These are phyloP conservation scores for Mucuna pruriens DNA, from an alignment of 306 rosid genomes.

Conservation along the genomic window DNA sequence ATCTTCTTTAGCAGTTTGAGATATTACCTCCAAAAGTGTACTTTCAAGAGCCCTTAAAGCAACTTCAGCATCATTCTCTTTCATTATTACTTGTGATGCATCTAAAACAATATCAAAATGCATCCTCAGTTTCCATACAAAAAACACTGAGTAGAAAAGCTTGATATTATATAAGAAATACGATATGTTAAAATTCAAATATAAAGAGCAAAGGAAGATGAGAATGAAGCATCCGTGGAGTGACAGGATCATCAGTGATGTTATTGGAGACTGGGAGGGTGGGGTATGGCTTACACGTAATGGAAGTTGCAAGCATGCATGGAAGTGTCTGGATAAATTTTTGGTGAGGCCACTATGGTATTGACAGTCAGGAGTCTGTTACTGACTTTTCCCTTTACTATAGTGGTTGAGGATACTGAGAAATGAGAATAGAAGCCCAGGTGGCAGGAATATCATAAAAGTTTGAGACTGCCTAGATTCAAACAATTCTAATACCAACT, in stretches of 20 bases:
- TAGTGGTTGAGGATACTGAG: neutral
- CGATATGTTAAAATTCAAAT: neutral
- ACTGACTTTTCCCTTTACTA: neutral
- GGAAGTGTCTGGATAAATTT: neutral
- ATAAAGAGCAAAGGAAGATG: neutral
- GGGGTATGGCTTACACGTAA: neutral
- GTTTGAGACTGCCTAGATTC: neutral
- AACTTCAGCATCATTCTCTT: slow-evolving; percentile 49
- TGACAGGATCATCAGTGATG: neutral
- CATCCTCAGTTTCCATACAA: slow-evolving; percentile 34
- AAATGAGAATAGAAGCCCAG: neutral
- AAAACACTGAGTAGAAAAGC: neutral
- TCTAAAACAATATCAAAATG: slow-evolving; percentile 47
- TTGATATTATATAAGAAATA: neutral
- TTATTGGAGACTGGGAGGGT: neutral
- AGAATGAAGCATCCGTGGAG: neutral
- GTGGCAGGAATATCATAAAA: neutral
- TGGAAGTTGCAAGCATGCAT: neutral
- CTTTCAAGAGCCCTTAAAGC: slow-evolving; percentile 51
- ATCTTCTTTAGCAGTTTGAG: slow-evolving; percentile 58
- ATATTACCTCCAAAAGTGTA: slow-evolving; percentile 46
- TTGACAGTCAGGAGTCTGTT: neutral
- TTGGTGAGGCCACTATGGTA: neutral
- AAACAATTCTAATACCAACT: neutral
- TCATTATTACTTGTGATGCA: slow-evolving; percentile 26